These are phyloP conservation scores for Globisporangium emineosum DNA, from an alignment of 352 stramenopile species.

Conservation along the genomic window DNA sequence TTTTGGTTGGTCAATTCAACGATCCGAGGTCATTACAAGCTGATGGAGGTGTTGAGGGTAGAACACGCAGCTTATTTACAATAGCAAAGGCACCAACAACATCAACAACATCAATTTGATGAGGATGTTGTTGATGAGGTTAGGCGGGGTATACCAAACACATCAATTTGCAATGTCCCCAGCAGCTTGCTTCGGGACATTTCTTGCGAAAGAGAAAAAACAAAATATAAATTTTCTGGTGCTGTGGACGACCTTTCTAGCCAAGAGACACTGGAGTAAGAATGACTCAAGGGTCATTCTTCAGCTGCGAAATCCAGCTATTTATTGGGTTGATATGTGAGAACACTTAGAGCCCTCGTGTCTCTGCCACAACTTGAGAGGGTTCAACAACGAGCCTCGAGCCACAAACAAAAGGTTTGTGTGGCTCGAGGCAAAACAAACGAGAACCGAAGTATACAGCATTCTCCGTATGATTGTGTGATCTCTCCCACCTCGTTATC, in stretches of 20 bases:
- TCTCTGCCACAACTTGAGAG: too few species aligned
- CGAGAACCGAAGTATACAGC: not conserved
- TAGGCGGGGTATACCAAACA: too few species aligned
- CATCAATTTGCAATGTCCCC: not conserved
- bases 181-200: not conserved
- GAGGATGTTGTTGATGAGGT: too few species aligned
- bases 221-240: not conserved
- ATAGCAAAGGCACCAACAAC: too few species aligned
- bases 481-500: not conserved
- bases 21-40: not conserved
- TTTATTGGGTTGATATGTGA: not conserved
- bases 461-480: not conserved
- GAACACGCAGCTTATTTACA: too few species aligned
- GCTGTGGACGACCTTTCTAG: not conserved
- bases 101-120: not conserved
- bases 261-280: not conserved
- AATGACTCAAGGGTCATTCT: not conserved
- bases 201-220: not conserved
- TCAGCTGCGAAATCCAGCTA: not conserved
- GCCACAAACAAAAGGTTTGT: too few species aligned
- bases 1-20: not conserved
- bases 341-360: not conserved
- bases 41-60: not conserved
- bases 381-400: too few species aligned
- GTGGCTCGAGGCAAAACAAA: not conserved